These are phyloP conservation scores for Debaryomyces subglobosus DNA, from an alignment of 1,139 yeast species.

Conservation along the genomic window DNA sequence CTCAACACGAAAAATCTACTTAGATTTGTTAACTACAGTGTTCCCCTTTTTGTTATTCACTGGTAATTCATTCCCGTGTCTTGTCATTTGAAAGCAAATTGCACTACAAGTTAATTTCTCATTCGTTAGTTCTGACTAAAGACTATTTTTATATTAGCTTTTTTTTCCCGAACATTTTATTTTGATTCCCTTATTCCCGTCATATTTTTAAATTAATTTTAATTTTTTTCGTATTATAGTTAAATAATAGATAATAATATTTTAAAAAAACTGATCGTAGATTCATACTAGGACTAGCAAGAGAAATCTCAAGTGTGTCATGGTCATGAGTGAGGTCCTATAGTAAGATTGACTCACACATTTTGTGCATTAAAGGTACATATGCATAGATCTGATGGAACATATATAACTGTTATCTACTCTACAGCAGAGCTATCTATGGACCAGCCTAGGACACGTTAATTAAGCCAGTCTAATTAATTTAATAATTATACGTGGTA, in stretches of 20 bases:
- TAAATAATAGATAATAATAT: slow-evolving; percentile 34
- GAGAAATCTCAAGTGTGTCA: not conserved
- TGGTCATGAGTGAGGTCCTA: not conserved
- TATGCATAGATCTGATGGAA: too few relatives aligned
- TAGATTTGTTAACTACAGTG: slow-evolving; percentile 21
- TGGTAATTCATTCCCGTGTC: slow-evolving; percentile 7
- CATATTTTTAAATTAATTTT: slow-evolving; percentile 24
- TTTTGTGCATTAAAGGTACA: not conserved
- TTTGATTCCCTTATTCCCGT: slow-evolving; percentile 33
- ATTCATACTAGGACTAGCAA: not conserved
- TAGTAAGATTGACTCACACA: not conserved
- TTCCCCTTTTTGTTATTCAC: slow-evolving; percentile 2
- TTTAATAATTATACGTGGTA: not conserved
- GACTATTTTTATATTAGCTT: slow-evolving; percentile 16
- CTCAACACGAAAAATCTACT: slow-evolving; percentile 87
- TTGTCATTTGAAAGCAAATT: not conserved
- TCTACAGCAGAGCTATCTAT: not conserved
- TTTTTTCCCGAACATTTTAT: slow-evolving; percentile 17
- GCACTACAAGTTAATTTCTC: slow-evolving; percentile 5
- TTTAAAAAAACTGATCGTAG: slow-evolving; percentile 10
- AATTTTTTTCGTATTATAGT: slow-evolving; percentile 29
- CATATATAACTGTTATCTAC: not conserved
- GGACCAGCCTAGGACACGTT: not conserved
- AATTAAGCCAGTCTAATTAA: not conserved
- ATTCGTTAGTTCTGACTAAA: not conserved